A percentile compares a stretch with the other conserved stretches of the same genome.
phyloP scores from a whole-genome alignment of 2,329 filamentous ascomycete species.

The Rosellinia necatrix region DNA sequence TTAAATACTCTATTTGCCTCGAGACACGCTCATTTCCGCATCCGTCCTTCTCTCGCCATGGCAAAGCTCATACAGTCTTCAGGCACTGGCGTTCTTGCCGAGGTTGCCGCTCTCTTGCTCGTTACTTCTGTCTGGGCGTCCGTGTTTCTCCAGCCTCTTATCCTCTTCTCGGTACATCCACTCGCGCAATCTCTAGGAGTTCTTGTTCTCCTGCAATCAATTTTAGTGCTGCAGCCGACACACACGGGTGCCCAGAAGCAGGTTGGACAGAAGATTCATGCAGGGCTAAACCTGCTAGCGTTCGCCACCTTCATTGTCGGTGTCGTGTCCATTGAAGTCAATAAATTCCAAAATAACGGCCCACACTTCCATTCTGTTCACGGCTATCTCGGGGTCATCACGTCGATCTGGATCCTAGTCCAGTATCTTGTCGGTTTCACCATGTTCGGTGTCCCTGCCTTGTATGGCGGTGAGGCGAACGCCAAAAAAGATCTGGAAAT shows the following conservation, averaged over 20 bases:
- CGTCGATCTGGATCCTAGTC: constrained; percentile 69
- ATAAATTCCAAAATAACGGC: constrained; percentile 73
- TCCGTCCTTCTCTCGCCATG: constrained; percentile 29
- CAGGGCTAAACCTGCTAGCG: constrained; percentile 68
- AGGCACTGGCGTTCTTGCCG: constrained; percentile 83
- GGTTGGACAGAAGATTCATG: constrained; percentile 65
- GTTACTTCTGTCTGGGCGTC: constrained; percentile 76
- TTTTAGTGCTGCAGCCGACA: constrained; percentile 87
- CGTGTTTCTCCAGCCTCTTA: constrained; percentile 70
- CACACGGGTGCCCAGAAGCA: constrained; percentile 75
- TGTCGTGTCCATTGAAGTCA: constrained; percentile 75
- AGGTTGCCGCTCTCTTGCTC: constrained; percentile 77
- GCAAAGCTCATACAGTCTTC: constrained; percentile 40
- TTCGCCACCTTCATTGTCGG: constrained; percentile 66
- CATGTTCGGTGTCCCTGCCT: constrained; percentile 73
- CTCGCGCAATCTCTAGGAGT: constrained; percentile 71
- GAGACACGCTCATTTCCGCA: neutral
- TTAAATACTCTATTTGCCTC: constrained; percentile 3
- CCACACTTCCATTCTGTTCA: constrained; percentile 81
- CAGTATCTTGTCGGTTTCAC: constrained; percentile 83
- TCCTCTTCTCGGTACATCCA: constrained; percentile 88
- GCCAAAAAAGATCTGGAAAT: constrained; percentile 90
- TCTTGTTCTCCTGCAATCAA: constrained; percentile 76
- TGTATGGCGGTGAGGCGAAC: constrained; percentile 79
- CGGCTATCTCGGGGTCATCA: constrained; percentile 79